Conservation (phyloP, 768 basidiomycete species). For the Clitopilus hobsonii region DNA sequence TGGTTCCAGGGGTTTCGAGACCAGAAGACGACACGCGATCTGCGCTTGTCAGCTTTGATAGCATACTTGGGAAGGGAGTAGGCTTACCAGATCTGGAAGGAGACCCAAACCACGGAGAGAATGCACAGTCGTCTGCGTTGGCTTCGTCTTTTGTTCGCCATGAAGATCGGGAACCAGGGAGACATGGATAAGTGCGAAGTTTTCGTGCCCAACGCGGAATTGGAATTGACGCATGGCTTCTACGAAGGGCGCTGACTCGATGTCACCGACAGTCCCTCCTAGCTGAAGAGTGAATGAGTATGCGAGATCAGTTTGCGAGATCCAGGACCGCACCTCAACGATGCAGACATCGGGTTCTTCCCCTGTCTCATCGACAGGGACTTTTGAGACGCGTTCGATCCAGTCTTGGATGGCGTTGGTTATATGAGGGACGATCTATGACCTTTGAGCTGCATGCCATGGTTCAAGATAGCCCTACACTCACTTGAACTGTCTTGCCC, state of each 20-base stretch:
- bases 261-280: conserved; percentile 97
- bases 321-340: conserved; percentile 65
- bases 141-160: conserved; percentile 98
- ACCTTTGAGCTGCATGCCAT: neutral
- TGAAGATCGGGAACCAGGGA: conserved; percentile 98
- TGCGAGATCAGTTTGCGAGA: neutral
- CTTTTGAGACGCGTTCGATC: conserved; percentile 92
- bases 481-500: conserved; percentile 93
- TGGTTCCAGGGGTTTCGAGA: conserved; percentile 73
- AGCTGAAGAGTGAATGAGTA: conserved; percentile 45
- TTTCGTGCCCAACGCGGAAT: conserved; percentile 93
- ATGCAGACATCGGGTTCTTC: conserved; percentile 96
- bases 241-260: conserved; percentile 96
- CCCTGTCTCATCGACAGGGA: conserved; percentile 92
- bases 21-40: conserved; percentile 91
- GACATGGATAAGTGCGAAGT: conserved; percentile 96
- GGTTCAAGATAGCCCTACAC: conserved; percentile 9
- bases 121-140: conserved; percentile 95
- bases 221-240: conserved; percentile 99
- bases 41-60: conserved; percentile 19
- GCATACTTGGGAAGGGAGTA: neutral
- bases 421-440: conserved; percentile 89
- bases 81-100: conserved; percentile 81
- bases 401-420: conserved; percentile 98
- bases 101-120: conserved; percentile 90